Evolutionary conservation across 2,329 filamentous ascomycete genomes (phyloP).

Genomic region (Arthrinium puccinioides): DNA sequence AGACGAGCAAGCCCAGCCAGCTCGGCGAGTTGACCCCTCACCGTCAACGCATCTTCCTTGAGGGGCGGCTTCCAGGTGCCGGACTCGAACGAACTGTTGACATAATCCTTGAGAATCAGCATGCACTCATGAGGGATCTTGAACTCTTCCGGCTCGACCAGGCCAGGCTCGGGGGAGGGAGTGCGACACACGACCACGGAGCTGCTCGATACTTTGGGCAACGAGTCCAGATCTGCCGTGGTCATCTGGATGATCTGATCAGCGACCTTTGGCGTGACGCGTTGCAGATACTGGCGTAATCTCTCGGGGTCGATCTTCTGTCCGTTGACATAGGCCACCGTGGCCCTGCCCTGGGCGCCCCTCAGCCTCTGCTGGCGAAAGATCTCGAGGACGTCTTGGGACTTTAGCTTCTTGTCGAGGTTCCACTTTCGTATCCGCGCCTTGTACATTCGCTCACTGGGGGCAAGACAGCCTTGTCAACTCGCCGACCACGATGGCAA

Average conservation of each 20-base stretch:
- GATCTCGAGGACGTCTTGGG: constrained; percentile 22
- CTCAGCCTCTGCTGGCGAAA: constrained; percentile 21
- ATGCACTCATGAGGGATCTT: constrained; percentile 20
- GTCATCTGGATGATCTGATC: constrained; percentile 17
- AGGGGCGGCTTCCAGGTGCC: constrained; percentile 15
- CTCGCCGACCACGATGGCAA: neutral
- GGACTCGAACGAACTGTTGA: constrained; percentile 14
- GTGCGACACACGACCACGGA: constrained; percentile 19
- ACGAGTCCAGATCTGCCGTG: constrained; percentile 2
- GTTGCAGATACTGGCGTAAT: constrained; percentile 19
- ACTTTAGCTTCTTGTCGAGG: constrained; percentile 24
- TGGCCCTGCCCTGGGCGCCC: constrained; percentile 18
- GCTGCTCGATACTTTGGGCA: constrained; percentile 8
- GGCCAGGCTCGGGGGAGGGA: constrained; percentile 15
- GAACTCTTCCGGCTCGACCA: constrained; percentile 17
- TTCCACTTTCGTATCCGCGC: constrained; percentile 23
- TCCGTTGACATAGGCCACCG: constrained; percentile 20
- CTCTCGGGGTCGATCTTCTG: constrained; percentile 19
- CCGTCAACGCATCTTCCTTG: constrained; percentile 14
- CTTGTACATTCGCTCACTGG: constrained; percentile 12
- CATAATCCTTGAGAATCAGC: constrained; percentile 17
- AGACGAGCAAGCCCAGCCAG: constrained; percentile 21
- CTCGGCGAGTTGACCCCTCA: constrained; percentile 21
- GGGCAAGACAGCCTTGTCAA: neutral
- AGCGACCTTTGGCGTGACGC: constrained; percentile 14